These are phyloP conservation scores for Artemisia tridentata DNA, from an alignment of 129 eudicot genomes.

Conservation along the genomic window DNA sequence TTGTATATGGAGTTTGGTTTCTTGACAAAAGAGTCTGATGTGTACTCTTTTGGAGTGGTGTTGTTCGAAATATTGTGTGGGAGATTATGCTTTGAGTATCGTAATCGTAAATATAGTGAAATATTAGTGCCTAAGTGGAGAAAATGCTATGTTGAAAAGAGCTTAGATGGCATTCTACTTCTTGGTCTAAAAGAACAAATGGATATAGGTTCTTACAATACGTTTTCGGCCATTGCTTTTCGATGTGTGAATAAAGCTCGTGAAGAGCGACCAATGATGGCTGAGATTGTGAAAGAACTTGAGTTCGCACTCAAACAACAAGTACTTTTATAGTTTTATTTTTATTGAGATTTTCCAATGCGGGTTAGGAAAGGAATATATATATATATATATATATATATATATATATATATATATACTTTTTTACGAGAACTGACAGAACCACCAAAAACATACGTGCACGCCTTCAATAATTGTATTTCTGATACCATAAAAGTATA, in stretches of 20 bases:
- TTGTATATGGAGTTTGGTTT: neutral
- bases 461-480: too few species aligned
- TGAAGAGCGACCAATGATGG: conserved; percentile 2
- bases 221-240: conserved; percentile 1
- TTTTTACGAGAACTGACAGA: too few species aligned
- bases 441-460: too few species aligned
- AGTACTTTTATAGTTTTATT: too few species aligned
- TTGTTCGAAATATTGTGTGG: neutral
- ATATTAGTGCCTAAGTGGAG: neutral
- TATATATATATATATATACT: too few species aligned
- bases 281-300: conserved; percentile 13
- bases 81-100: neutral
- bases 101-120: neutral
- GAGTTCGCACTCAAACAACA: conserved; percentile 10
- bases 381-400: too few species aligned
- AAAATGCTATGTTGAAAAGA: neutral
- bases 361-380: neutral
- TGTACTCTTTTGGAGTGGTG: neutral
- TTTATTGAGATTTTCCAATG: too few species aligned
- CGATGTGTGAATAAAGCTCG: neutral
- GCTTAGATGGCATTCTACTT: neutral
- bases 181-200: conserved; percentile 6
- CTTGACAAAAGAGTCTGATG: neutral
- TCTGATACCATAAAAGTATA: too few species aligned
- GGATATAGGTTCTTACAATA: neutral